These are phyloP conservation scores for Monosporozyma unispora DNA, from an alignment of 805 yeast genomes.

Conservation along the genomic window DNA sequence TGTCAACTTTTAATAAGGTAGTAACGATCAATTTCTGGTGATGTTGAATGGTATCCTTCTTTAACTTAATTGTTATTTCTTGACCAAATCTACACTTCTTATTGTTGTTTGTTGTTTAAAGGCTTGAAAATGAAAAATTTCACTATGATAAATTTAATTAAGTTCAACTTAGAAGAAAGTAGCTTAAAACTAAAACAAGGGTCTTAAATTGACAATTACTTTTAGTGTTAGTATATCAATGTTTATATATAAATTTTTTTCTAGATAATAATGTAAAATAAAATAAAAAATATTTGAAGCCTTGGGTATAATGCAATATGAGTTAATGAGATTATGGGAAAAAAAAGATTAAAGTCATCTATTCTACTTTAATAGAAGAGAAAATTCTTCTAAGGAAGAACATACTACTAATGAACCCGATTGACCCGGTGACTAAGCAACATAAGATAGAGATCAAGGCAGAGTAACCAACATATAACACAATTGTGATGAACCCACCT, in stretches of 20 bases:
- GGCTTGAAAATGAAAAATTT: too few species aligned
- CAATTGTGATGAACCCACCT: constrained; percentile 66
- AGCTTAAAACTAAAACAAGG: too few species aligned
- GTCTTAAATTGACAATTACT: not conserved
- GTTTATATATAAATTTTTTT: not conserved
- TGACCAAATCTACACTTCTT: too few species aligned
- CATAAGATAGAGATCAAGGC: constrained; percentile 56
- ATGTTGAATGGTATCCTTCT: too few species aligned
- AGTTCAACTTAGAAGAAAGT: too few species aligned
- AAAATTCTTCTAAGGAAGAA: constrained; percentile 72
- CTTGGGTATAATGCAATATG: not conserved
- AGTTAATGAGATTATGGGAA: not conserved
- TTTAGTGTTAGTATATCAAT: not conserved
- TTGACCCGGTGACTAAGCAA: constrained; percentile 78
- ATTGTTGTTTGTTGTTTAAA: too few species aligned
- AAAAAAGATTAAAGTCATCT: constrained; percentile 18
- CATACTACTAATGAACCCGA: constrained; percentile 72
- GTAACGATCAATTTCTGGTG: too few species aligned
- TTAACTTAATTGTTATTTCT: too few species aligned
- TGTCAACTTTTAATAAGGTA: too few species aligned
- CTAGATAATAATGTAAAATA: not conserved
- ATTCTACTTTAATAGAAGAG: constrained; percentile 79
- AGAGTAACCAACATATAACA: constrained; percentile 79
- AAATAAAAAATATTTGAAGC: not conserved
- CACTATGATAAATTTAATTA: too few species aligned